Base-by-base conservation (phyloP, 257 asterid species). In the Vinca minor region DNA sequence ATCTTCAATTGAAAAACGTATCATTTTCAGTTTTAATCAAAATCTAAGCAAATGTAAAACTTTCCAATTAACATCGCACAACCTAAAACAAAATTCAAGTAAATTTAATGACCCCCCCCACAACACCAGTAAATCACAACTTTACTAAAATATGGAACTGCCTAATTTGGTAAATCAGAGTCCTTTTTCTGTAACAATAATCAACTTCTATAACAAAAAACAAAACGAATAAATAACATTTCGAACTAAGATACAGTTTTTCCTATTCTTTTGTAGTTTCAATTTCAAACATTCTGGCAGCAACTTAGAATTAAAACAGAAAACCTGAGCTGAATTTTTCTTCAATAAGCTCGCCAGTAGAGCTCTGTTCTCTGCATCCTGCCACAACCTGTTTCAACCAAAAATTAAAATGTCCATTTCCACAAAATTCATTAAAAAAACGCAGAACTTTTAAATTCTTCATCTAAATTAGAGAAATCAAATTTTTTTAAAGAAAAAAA, bases 361-460 rank as follows among this genome's bases (percentile, higher is more conserved):
- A 79, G 59, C 56, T 79, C 96, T 74, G 81, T 78, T 78, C 72
- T 87, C 98, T 1, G 96, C 88, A 69, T 91, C 98, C 77, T 91
- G 98, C 98, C 98, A 91, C 78, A 91, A 69, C 68, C 98, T 91
- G 75, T 61, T 23, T 26, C 52, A 34, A 52, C 36, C 10, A 11
- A 68, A 62, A 65, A 48, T 1, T 34, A 34, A 34, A 34, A 34
- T 34, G 7, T 34, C 7, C 38, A 34, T 34, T 34, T 34, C 7
- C 38, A n/a, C 38, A 2, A 34, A 7, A 2, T 34, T 34, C 38
- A 3, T n/a, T n/a, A n/a, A n/a, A 7, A 34, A 34, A 34, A 34
- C 3, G 7, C 38, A 34, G 38, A 34, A 34, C 38, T 34, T n/a
- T 34, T 34, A 34, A 34, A 3, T 34, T n/a, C 29, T 59, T 9